Conservation (phyloP, 106 monocot genomes). For the Platanthera zijinensis region DNA sequence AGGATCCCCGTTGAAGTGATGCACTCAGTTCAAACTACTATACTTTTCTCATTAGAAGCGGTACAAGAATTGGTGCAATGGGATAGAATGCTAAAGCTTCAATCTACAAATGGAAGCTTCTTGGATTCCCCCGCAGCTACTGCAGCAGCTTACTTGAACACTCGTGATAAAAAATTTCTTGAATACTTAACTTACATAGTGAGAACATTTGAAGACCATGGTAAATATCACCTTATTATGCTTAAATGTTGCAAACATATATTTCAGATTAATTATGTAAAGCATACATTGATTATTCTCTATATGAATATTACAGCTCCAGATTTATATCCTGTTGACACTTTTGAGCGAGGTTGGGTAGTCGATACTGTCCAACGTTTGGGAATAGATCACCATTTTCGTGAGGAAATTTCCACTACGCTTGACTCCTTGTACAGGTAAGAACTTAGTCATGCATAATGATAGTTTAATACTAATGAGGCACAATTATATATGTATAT, state of each 20-base stretch:
- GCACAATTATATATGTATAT: too few relatives aligned
- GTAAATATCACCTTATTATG: conserved; percentile 12
- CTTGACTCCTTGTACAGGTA: too few relatives aligned
- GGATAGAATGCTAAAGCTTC: conserved; percentile 15
- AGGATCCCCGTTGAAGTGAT: conserved; percentile 26
- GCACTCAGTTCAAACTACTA: conserved; percentile 19
- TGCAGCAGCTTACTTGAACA: conserved; percentile 16
- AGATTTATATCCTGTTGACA: too few relatives aligned
- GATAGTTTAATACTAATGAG: too few relatives aligned
- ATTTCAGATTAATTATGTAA: too few relatives aligned
- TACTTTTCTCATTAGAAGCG: conserved; percentile 23
- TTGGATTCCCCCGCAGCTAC: conserved; percentile 10
- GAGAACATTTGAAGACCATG: conserved; percentile 13
- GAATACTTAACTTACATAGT: conserved; percentile 16
- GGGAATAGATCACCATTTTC: too few relatives aligned
- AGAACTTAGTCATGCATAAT: too few relatives aligned
- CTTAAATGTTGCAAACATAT: neutral
- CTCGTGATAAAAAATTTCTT: conserved; percentile 19
- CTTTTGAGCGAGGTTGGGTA: too few relatives aligned
- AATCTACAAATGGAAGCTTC: conserved; percentile 15
- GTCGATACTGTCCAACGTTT: too few relatives aligned
- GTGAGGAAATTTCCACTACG: too few relatives aligned
- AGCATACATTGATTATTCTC: too few relatives aligned
- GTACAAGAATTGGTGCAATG: conserved; percentile 21
- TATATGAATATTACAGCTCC: too few relatives aligned